A percentile compares a stretch with the other conserved stretches of the same genome.
Conservation (phyloP, 768 basidiomycete genomes). For the Leccinum rimulosum region DNA sequence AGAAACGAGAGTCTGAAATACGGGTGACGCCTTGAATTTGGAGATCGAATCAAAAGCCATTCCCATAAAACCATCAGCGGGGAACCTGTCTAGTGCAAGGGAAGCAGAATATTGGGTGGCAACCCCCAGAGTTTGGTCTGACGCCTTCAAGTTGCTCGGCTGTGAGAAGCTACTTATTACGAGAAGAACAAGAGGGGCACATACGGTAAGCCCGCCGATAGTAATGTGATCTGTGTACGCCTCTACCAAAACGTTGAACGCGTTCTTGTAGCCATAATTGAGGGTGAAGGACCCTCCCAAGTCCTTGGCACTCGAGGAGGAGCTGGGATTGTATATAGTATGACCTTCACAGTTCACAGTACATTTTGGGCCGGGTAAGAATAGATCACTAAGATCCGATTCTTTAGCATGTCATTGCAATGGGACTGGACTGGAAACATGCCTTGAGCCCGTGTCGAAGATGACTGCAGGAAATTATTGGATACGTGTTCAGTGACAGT, state of each 20-base stretch:
- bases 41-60: conserved; percentile 43
- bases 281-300: not conserved
- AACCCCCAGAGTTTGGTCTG: conserved; percentile 12
- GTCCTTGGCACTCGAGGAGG: conserved; percentile 10
- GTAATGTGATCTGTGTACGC: conserved; percentile 11
- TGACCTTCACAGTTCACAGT: conserved; percentile 29
- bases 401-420: not conserved
- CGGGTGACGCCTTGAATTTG: conserved; percentile 29
- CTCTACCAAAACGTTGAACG: conserved; percentile 1
- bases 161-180: not conserved
- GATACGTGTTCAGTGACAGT: not conserved
- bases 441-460: conserved; percentile 9
- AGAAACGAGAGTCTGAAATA: conserved; percentile 41
- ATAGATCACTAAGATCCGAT: conserved; percentile 20
- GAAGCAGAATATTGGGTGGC: conserved; percentile 3
- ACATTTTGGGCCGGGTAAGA: conserved; percentile 26
- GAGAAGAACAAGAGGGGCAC: not conserved
- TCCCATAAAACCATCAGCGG: conserved; percentile 33
- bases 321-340: conserved; percentile 28
- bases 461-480: not conserved
- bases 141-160: conserved; percentile 3
- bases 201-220: conserved; percentile 11
- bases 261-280: not conserved
- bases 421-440: not conserved
- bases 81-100: not conserved